phyloP scores from a whole-genome alignment of 2,329 filamentous ascomycete genomes.

The Teratosphaeria viscida region DNA sequence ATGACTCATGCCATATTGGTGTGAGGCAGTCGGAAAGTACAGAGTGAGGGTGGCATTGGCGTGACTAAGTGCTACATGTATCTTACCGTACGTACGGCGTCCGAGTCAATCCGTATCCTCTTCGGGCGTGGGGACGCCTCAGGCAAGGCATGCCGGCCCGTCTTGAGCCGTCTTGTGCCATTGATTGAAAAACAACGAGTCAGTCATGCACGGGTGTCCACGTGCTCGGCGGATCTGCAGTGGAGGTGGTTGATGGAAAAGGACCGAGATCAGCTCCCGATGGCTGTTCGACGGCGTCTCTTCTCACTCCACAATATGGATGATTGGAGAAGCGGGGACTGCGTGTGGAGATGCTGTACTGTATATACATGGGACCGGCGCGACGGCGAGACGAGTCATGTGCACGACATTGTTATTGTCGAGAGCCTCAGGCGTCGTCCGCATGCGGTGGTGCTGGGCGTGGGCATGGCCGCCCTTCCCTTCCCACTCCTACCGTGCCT shows the following conservation, averaged over 20 bases:
- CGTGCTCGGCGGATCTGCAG: background rate
- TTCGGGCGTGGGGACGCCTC: too few relatives aligned
- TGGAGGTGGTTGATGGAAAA: background rate
- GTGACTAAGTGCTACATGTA: too few relatives aligned
- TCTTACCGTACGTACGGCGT: too few relatives aligned
- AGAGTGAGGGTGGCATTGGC: too few relatives aligned
- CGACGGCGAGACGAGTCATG: too few relatives aligned
- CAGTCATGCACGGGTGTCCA: background rate
- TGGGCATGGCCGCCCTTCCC: background rate
- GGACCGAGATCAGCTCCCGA: background rate
- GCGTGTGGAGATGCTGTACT: background rate
- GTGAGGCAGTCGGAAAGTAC: too few relatives aligned
- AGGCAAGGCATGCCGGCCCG: background rate
- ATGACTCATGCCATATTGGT: too few relatives aligned
- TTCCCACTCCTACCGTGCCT: background rate
- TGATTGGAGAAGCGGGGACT: background rate
- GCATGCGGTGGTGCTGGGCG: background rate
- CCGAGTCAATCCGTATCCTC: too few relatives aligned
- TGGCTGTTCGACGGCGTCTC: background rate
- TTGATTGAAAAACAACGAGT: background rate
- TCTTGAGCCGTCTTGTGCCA: background rate
- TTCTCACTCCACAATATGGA: background rate
- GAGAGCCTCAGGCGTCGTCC: background rate
- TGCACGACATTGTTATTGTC: too few relatives aligned
- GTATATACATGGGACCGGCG: too few relatives aligned